Percentiles rank a stretch among this genome's conserved stretches.
These are phyloP conservation scores for Scheffersomyces titani DNA, from an alignment of 1,139 yeast species.

Conservation along the genomic window DNA sequence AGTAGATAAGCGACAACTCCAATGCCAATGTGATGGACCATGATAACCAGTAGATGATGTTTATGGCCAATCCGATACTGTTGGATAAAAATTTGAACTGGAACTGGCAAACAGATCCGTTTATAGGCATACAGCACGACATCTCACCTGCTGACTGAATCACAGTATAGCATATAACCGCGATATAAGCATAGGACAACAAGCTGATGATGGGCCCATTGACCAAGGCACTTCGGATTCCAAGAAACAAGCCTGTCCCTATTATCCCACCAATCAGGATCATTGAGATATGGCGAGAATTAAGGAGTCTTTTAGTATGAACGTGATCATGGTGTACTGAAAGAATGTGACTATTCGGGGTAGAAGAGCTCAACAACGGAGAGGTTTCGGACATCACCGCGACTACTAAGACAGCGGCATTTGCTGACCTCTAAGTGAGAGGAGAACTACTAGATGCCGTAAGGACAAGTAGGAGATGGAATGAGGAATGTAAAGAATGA, in stretches of 20 bases:
- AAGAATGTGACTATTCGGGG: not conserved
- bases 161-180: conserved; percentile 17
- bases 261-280: conserved; percentile 28
- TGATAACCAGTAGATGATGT: conserved; percentile 26
- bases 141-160: conserved; percentile 23
- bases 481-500: not conserved
- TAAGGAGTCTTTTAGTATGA: conserved; percentile 14
- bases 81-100: conserved; percentile 19
- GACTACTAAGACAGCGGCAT: not conserved
- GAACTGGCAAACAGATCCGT: conserved; percentile 24
- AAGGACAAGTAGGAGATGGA: not conserved
- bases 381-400: not conserved
- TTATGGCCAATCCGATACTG: conserved; percentile 20
- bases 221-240: conserved; percentile 16
- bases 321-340: conserved; percentile 4
- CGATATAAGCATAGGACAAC: conserved; percentile 17
- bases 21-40: conserved; percentile 29
- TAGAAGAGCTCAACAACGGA: not conserved
- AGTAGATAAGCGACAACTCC: conserved; percentile 21
- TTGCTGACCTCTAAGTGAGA: not conserved
- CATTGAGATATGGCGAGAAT: conserved; percentile 22
- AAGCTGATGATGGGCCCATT: conserved; percentile 23
- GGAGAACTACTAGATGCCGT: not conserved
- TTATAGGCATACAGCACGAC: conserved; percentile 20
- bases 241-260: conserved; percentile 30